Base-by-base conservation (phyloP, 345 rosid species). In the Euphorbia lathyris region DNA sequence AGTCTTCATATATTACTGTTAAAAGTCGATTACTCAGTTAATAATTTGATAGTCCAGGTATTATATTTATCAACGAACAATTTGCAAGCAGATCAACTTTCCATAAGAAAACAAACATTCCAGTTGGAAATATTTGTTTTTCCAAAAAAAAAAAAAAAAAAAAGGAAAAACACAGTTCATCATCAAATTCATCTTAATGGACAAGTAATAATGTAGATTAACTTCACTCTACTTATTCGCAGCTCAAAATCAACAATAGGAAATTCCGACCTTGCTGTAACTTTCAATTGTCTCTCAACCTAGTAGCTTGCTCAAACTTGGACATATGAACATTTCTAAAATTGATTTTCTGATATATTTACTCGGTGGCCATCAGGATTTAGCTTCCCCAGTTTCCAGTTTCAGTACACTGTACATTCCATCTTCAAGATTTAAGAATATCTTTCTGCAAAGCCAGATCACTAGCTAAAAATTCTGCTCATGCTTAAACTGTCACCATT, bases 401-500 rank as follows among this genome's bases (percentile, higher is more conserved):
- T 67, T 70, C 26, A 23, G 9, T n/a, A n/a, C n/a, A 30, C 64
- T 61, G 25, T 43, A 61, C 12, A 30, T 51, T 71, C 60, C 59
- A 40, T 50, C 72, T 63, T 53, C 27, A 19, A 25, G 53, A 62
- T 52, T n/a, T 14, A 26, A 25, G 50, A 61, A 23, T 34, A 9
- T 55, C 22, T 67, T 67, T 16, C 65, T 45, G 26, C 47, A 29
- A 16, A 23, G 57, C 7, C 51, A 72, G 62, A 36, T n/a, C 38
- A 62, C 75, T 80, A 81, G 55, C 75, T 77, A 22, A 77, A 67
- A 50, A 71, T 66, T 71, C 77, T 77, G 58, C 82, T 64, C 16
- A 70, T 60, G 87, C 79, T 74, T 45, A 77, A 43, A 52, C 79
- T 83, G 64, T 87, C 87, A 69, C 83, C 83, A 6, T 52, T 71